Percentiles rank a stretch among this genome's conserved stretches.
phyloP scores from a whole-genome alignment of 805 yeast genomes.

The Yamadazyma sp. region DNA sequence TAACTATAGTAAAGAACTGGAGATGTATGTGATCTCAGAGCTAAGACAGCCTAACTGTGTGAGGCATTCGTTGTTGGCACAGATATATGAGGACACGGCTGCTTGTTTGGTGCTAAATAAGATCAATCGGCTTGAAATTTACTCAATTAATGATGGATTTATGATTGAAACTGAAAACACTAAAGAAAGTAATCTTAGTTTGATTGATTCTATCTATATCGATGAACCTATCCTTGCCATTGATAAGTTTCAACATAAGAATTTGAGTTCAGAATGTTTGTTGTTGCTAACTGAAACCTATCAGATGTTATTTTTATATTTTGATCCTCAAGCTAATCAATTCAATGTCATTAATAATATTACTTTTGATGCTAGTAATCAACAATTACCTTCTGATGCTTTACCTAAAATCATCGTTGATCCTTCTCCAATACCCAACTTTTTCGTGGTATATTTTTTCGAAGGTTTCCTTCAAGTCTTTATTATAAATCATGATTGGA shows the following conservation, averaged over 20 bases:
- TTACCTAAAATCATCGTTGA: conserved; percentile 17
- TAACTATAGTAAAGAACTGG: too few species aligned
- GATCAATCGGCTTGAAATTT: conserved; percentile 15
- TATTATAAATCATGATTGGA: conserved; percentile 12
- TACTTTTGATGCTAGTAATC: conserved; percentile 18
- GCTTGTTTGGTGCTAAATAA: conserved; percentile 14
- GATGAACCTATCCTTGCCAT: conserved; percentile 14
- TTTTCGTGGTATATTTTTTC: conserved; percentile 20
- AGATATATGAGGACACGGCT: conserved; percentile 4
- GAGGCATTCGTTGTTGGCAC: conserved; percentile 12
- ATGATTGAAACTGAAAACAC: not conserved
- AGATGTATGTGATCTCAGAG: conserved; percentile 20
- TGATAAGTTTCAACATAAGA: conserved; percentile 10
- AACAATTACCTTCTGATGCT: conserved; percentile 22
- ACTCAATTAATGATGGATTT: conserved; percentile 3
- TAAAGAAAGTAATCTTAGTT: not conserved
- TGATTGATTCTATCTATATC: conserved; percentile 13
- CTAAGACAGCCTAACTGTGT: conserved; percentile 15
- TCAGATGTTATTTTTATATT: conserved; percentile 10
- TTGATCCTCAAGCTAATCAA: conserved; percentile 4
- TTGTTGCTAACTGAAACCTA: conserved; percentile 14
- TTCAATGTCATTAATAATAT: conserved; percentile 10
- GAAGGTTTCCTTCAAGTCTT: conserved; percentile 18
- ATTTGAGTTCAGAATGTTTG: conserved; percentile 12
- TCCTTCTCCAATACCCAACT: conserved; percentile 8